These are phyloP conservation scores for Blastomyces silverae DNA, from an alignment of 2,329 filamentous ascomycete species.

Conservation along the genomic window DNA sequence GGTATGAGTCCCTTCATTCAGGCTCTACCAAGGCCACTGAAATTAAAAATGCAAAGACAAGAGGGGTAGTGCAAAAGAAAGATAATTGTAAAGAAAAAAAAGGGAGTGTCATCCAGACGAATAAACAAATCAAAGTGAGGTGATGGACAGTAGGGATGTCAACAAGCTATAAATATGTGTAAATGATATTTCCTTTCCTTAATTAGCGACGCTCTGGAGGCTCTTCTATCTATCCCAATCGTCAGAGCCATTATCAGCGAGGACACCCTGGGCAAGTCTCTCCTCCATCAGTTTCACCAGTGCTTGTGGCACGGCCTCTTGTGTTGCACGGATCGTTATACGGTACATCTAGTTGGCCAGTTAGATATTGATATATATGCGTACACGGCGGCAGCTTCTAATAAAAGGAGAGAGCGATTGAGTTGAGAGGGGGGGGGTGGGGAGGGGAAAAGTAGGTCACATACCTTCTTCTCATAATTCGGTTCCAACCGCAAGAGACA, in stretches of 20 bases:
- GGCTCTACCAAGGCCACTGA: neutral
- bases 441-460: constrained; percentile 28
- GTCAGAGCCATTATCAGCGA: constrained; percentile 19
- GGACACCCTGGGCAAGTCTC: constrained; percentile 55
- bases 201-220: neutral
- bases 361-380: constrained; percentile 21
- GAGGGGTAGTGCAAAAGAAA: neutral
- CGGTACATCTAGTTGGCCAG: constrained; percentile 70
- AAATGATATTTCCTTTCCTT: neutral
- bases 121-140: constrained; percentile 5
- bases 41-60: neutral
- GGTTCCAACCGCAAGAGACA: constrained; percentile 91
- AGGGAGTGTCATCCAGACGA: neutral
- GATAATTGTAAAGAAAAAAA: neutral
- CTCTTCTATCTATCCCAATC: constrained; percentile 9
- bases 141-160: neutral
- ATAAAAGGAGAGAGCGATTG: neutral
- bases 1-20: constrained; percentile 6
- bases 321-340: constrained; percentile 86
- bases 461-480: constrained; percentile 84
- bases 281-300: constrained; percentile 84
- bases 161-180: neutral
- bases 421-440: neutral
- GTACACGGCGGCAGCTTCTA: neutral
- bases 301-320: constrained; percentile 75